Conservation (phyloP, 2,329 filamentous ascomycete species). For the Colletotrichum filicis region DNA sequence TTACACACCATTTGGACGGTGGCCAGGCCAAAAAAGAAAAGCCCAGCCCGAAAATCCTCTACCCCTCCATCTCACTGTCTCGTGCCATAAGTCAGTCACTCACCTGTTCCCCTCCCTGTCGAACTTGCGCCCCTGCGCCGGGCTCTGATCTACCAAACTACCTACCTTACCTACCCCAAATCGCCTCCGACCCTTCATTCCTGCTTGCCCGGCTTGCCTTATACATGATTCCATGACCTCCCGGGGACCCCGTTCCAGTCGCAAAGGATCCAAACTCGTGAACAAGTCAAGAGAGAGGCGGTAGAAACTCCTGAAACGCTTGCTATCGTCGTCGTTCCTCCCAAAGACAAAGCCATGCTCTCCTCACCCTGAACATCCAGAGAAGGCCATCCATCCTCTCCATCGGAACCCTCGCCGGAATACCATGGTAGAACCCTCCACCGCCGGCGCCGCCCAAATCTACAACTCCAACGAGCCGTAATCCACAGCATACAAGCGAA, state of each 20-base stretch:
- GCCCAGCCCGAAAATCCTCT: background rate
- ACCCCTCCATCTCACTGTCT: background rate
- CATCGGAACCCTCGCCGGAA: background rate
- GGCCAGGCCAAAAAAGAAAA: background rate
- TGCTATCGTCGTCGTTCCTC: background rate
- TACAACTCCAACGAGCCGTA: background rate
- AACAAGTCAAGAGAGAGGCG: background rate
- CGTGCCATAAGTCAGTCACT: conserved; percentile 1
- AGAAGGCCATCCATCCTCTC: background rate
- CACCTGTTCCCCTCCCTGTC: conserved; percentile 13
- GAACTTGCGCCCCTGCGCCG: conserved; percentile 2
- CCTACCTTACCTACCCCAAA: background rate
- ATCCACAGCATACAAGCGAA: background rate
- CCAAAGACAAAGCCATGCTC: background rate
- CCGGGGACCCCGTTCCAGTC: background rate
- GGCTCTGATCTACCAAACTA: background rate
- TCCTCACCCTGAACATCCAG: background rate
- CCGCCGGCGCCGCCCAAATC: background rate
- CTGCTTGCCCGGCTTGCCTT: background rate
- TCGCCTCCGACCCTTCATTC: background rate
- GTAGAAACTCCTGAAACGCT: background rate
- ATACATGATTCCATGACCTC: background rate
- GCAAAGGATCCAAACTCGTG: background rate
- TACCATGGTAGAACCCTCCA: conserved; percentile 15
- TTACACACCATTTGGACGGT: background rate